Evolutionary conservation across 108 stramenopile species (phyloP), one percentile per base, ranked within the genome.

Genomic region (Bacterosira constricta): DNA sequence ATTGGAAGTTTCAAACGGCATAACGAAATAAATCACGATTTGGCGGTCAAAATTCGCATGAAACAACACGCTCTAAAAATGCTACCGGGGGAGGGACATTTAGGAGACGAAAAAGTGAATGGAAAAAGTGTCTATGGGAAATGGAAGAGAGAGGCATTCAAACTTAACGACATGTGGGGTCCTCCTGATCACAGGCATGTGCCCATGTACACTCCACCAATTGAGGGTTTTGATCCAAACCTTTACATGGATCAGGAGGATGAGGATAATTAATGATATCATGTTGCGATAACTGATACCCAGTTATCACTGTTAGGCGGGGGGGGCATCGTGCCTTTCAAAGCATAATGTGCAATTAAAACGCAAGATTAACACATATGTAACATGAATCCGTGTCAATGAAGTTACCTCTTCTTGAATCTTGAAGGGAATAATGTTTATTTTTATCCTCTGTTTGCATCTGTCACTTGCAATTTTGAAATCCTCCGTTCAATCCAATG

Each of bases 1-100:
- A 88, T 95, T 63, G 94, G 94, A 26, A 75, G 64, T 15, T 91
- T 88, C 46, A 44, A 83, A 37, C 72, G 79, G 56, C 91, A 95
- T 68, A 95, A 95, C 65, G 82, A 80, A 42, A 44, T 69, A 15
- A 61, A 92, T 53, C 94, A 95, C 55, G 91, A 92, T 77, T 53
- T 95, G 51, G 73, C 86, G 9, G 89, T 88, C 56, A 92, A 91
- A 56, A 56, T 95, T 36, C 75, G 73, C 12, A 71, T 95, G 84
- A 95, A 95, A 71, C 47, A 59, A 17, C 82, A 90, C 60, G 91
- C 94, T 34, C 63, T 92, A 21, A 59, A 75, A 30, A 91, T 95
- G 90, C 53, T 95, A 39, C 94, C 94, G 13, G 68, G 60, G 60
- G 50, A 75, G 55, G 74, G 66, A 0, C 39, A 50, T 32, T 36